Percentiles rank a stretch among this genome's conserved stretches.
These are phyloP conservation scores for Xerocomus potaroensis DNA, from an alignment of 768 basidiomycete species.

Conservation along the genomic window DNA sequence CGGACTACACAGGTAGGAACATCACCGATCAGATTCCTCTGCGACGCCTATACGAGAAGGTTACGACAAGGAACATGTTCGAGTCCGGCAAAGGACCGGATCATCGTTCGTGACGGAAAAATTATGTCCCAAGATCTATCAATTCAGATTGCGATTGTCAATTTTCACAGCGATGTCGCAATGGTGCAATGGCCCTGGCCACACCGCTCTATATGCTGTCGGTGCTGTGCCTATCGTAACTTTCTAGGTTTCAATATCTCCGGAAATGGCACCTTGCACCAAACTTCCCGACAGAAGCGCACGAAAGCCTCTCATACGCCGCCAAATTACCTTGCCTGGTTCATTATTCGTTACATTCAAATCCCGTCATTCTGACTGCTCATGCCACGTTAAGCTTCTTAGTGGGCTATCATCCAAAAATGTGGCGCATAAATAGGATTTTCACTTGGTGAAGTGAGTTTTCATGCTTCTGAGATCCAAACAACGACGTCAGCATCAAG, in stretches of 20 bases:
- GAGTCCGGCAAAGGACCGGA: background rate
- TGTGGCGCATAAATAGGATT: background rate
- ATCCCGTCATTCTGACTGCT: background rate
- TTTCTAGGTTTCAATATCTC: background rate
- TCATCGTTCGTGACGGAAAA: background rate
- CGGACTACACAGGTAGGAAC: background rate
- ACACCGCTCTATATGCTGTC: slow-evolving; percentile 1
- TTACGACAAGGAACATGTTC: background rate
- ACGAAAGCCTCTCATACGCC: background rate
- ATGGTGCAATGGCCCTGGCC: background rate
- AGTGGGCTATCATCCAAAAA: background rate
- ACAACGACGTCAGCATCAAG: background rate
- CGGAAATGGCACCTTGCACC: background rate
- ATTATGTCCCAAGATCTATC: background rate
- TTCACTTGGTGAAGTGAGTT: background rate
- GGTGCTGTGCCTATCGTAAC: background rate
- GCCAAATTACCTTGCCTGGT: background rate
- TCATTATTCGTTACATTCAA: background rate
- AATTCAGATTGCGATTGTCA: background rate
- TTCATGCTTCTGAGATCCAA: no score
- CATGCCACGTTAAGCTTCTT: background rate
- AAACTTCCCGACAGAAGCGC: background rate
- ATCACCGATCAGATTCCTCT: background rate
- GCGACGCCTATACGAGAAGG: background rate
- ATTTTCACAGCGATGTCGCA: background rate